phyloP scores from a whole-genome alignment of 495 filamentous ascomycete genomes.

The Annulohypoxylon stygium region DNA sequence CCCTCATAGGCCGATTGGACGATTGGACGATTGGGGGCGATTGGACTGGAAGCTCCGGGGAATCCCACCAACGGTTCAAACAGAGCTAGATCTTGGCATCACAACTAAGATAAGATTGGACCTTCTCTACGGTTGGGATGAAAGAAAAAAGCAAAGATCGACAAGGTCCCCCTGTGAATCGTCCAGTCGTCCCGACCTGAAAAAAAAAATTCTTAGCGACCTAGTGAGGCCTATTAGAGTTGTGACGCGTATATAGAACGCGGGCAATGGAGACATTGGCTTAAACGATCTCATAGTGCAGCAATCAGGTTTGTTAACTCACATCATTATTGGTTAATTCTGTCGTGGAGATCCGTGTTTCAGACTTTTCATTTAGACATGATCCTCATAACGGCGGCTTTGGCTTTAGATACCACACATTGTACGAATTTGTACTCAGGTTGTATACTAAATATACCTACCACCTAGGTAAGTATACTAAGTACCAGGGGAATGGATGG shows the following conservation, averaged over 20 bases:
- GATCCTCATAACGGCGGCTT: conserved; percentile 15
- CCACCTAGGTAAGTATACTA: no score
- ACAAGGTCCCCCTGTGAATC: conserved; percentile 31
- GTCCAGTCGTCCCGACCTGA: background rate
- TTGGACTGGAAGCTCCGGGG: conserved; percentile 41
- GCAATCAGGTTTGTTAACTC: conserved; percentile 23
- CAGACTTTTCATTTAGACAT: conserved; percentile 27
- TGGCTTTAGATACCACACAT: conserved; percentile 1
- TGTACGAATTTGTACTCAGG: background rate
- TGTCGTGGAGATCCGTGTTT: conserved; percentile 37
- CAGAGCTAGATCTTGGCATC: conserved; percentile 35
- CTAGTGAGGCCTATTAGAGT: conserved; percentile 8
- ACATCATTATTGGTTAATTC: conserved; percentile 42
- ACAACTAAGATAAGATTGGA: conserved; percentile 39
- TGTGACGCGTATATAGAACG: conserved; percentile 29
- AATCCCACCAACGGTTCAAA: conserved; percentile 31
- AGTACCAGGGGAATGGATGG: conserved; percentile 4
- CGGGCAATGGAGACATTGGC: conserved; percentile 19
- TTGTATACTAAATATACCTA: no score
- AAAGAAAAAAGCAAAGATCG: conserved; percentile 34
- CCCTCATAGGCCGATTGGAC: conserved; percentile 41
- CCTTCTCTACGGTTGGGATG: conserved; percentile 10
- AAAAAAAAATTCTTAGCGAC: conserved; percentile 11
- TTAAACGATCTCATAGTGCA: conserved; percentile 2
- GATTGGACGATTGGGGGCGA: conserved; percentile 19